A percentile compares a stretch with the other conserved stretches of the same genome.
These are phyloP conservation scores for Podospora anserina DNA, from an alignment of 495 filamentous ascomycete genomes.

Conservation along the genomic window DNA sequence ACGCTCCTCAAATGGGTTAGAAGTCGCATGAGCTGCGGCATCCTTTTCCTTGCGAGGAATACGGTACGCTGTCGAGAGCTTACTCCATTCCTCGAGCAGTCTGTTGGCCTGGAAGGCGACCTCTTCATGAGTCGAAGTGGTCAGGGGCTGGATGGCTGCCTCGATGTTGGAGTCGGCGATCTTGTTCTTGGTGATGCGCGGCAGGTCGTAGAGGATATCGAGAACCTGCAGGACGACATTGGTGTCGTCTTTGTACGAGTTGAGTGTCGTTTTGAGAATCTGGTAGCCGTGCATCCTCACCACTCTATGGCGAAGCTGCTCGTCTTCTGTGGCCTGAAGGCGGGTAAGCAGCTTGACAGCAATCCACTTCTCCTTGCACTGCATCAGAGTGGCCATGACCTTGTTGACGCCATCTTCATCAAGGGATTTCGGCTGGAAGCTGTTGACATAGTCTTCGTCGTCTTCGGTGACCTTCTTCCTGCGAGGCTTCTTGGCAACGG, in stretches of 20 bases:
- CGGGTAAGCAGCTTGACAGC: slow-evolving; percentile 89
- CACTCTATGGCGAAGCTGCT: slow-evolving; percentile 81
- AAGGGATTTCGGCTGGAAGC: slow-evolving; percentile 75
- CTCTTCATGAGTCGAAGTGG: slow-evolving; percentile 64
- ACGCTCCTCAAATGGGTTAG: slow-evolving; percentile 61
- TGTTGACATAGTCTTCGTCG: slow-evolving; percentile 96
- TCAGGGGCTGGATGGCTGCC: slow-evolving; percentile 68
- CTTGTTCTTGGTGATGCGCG: slow-evolving; percentile 92
- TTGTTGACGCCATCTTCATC: slow-evolving; percentile 89
- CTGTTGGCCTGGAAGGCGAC: slow-evolving; percentile 67
- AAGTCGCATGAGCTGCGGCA: slow-evolving; percentile 34
- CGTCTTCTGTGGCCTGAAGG: slow-evolving; percentile 86
- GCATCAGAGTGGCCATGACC: slow-evolving; percentile 98
- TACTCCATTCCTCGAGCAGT: slow-evolving; percentile 82
- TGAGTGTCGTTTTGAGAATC: slow-evolving; percentile 81
- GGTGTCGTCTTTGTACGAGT: slow-evolving; percentile 79
- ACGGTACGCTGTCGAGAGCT: slow-evolving; percentile 85
- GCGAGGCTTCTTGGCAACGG: slow-evolving; percentile 79
- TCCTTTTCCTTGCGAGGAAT: slow-evolving; percentile 75
- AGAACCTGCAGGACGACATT: slow-evolving; percentile 87
- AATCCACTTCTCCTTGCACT: slow-evolving; percentile 99
- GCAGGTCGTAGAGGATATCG: slow-evolving; percentile 83
- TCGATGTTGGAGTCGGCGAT: slow-evolving; percentile 97
- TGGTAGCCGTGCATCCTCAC: slow-evolving; percentile 97
- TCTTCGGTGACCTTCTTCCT: slow-evolving; percentile 94